A percentile compares a stretch with the other conserved stretches of the same genome.
Conservation (phyloP, 495 filamentous ascomycete genomes). For the Penicillium crystallinum region DNA sequence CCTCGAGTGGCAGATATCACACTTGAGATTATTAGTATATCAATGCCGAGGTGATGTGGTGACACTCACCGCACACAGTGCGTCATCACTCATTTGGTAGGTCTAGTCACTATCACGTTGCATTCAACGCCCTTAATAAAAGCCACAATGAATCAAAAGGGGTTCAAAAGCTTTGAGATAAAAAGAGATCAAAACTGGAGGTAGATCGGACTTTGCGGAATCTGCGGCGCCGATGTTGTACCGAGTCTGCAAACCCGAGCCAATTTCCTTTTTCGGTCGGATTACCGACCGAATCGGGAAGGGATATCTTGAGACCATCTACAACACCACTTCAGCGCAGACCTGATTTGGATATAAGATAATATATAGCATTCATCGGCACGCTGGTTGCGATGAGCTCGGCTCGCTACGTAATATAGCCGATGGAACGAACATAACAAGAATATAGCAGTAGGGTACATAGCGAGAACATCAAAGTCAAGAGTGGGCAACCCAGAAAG, state of each 20-base stretch:
- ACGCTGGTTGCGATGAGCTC: not conserved
- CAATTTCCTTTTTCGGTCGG: not conserved
- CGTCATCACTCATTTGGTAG: conserved; percentile 8
- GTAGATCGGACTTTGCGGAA: not conserved
- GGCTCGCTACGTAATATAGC: not conserved
- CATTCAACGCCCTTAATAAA: not conserved
- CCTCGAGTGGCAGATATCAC: conserved; percentile 24
- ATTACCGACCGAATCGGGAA: not conserved
- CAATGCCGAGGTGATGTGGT: not conserved
- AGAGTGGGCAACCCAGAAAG: not conserved
- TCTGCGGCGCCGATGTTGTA: not conserved
- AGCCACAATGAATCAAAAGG: not conserved
- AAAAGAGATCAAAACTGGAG: not conserved
- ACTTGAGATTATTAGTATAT: conserved; percentile 12
- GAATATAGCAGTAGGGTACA: conserved; percentile 6
- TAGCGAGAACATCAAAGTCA: not conserved
- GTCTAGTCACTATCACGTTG: not conserved
- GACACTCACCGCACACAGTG: conserved; percentile 13
- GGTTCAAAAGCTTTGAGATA: not conserved
- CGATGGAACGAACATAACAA: not conserved
- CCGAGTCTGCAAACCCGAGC: not conserved
- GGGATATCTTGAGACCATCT: not conserved
- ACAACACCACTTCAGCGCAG: not conserved
- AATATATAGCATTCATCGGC: not conserved
- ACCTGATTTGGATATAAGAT: not conserved